These are phyloP conservation scores for Debaryomyces castellii DNA, from an alignment of 805 yeast species.

Conservation along the genomic window DNA sequence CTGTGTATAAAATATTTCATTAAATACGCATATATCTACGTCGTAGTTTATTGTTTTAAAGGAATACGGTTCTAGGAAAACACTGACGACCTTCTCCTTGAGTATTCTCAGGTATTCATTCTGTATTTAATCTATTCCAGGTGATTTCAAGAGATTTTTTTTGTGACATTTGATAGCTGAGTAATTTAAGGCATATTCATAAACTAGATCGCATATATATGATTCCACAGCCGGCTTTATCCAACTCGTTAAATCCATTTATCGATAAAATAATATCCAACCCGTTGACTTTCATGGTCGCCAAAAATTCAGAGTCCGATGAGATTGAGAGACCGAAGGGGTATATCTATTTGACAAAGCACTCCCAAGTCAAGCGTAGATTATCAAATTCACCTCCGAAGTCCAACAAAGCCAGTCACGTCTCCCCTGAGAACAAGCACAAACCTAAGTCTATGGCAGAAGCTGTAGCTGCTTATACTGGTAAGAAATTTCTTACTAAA, in stretches of 20 bases:
- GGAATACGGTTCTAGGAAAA: not conserved
- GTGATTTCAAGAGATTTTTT: not conserved
- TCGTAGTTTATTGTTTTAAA: not conserved
- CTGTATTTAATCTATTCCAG: not conserved
- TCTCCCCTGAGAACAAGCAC: constrained; percentile 9
- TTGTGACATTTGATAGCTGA: not conserved
- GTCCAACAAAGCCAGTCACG: not conserved
- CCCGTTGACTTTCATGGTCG: constrained; percentile 64
- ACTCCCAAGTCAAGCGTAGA: constrained; percentile 6
- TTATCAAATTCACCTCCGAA: not conserved
- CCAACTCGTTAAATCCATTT: constrained; percentile 47
- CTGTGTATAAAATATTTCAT: not conserved
- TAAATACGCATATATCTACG: not conserved
- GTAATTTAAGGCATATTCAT: not conserved
- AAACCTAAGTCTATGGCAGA: constrained; percentile 54
- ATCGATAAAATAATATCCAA: constrained; percentile 61
- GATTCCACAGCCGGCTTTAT: constrained; percentile 8
- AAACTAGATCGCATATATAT: constrained; percentile 1
- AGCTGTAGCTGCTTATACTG: constrained; percentile 58
- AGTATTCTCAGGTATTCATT: not conserved
- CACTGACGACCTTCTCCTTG: not conserved
- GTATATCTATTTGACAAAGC: constrained; percentile 10
- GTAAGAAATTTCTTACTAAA: constrained; percentile 51
- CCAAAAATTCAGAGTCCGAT: constrained; percentile 48
- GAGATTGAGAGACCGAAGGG: constrained; percentile 13